Evolutionary conservation across 2,329 filamentous ascomycete species (phyloP).

Genomic region (Graphiopsis chlorocephala): DNA sequence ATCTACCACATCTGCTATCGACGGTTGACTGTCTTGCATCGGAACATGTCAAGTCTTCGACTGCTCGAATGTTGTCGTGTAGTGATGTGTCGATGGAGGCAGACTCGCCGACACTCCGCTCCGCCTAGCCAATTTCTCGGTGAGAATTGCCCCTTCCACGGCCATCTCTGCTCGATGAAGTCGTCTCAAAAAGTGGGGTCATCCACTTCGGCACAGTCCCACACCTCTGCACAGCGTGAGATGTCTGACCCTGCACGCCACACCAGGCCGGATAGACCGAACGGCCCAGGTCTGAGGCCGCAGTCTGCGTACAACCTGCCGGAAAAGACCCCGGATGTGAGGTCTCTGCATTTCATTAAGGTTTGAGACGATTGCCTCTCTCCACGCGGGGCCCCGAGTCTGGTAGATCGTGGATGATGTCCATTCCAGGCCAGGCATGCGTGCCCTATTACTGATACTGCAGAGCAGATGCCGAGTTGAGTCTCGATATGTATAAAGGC

Average conservation of each 20-base stretch:
- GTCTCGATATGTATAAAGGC: not conserved
- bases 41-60: not conserved
- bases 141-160: not conserved
- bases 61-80: not conserved
- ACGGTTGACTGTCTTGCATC: not conserved
- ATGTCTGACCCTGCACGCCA: not conserved
- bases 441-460: not conserved
- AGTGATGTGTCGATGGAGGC: not conserved
- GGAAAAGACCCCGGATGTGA: not conserved
- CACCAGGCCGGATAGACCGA: not conserved
- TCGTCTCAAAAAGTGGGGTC: not conserved
- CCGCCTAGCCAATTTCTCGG: not conserved
- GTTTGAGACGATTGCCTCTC: conserved; percentile 1
- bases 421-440: not conserved
- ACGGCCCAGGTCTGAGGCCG: not conserved
- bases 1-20: not conserved
- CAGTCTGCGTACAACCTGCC: not conserved
- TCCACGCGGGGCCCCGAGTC: conserved; percentile 2
- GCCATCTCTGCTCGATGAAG: not conserved
- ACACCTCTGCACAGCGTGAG: not conserved
- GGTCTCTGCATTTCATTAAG: not conserved
- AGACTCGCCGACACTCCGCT: not conserved
- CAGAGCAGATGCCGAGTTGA: not conserved
- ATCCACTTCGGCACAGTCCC: not conserved
- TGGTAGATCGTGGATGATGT: not conserved